Conservation (phyloP, 306 rosid species). For the Cucumis hystrix region DNA sequence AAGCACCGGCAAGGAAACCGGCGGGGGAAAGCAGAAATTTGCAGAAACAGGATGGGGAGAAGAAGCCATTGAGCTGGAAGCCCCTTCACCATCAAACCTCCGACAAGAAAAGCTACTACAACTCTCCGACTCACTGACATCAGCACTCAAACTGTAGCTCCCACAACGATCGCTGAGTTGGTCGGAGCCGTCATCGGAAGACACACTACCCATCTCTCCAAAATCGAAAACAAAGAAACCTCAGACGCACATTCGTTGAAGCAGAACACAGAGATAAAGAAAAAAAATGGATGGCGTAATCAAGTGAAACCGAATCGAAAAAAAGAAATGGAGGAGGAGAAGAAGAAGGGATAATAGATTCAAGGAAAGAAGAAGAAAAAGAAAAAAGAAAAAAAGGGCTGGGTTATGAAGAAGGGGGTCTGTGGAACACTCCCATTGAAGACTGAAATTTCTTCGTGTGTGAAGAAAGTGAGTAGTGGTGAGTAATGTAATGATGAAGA, state of each 20-base stretch:
- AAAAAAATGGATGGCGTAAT: background rate
- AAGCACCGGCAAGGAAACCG: constrained; percentile 50
- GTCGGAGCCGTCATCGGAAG: constrained; percentile 64
- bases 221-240: constrained; percentile 5
- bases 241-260: constrained; percentile 20
- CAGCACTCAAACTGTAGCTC: constrained; percentile 83
- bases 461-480: no score
- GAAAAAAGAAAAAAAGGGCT: background rate
- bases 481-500: constrained; percentile 2
- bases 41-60: constrained; percentile 38
- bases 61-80: constrained; percentile 58
- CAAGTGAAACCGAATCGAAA: background rate
- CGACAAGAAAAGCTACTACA: constrained; percentile 68
- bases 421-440: background rate
- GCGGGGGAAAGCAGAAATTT: constrained; percentile 34
- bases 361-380: background rate
- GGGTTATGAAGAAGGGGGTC: background rate
- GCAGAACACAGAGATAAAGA: background rate
- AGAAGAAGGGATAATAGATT: background rate
- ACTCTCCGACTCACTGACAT: constrained; percentile 88
- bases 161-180: constrained; percentile 77
- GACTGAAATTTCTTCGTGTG: background rate
- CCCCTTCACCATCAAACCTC: constrained; percentile 60
- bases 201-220: constrained; percentile 56
- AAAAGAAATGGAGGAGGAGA: background rate